These are phyloP conservation scores for Punica granatum DNA, from an alignment of 345 rosid genomes.

Conservation along the genomic window DNA sequence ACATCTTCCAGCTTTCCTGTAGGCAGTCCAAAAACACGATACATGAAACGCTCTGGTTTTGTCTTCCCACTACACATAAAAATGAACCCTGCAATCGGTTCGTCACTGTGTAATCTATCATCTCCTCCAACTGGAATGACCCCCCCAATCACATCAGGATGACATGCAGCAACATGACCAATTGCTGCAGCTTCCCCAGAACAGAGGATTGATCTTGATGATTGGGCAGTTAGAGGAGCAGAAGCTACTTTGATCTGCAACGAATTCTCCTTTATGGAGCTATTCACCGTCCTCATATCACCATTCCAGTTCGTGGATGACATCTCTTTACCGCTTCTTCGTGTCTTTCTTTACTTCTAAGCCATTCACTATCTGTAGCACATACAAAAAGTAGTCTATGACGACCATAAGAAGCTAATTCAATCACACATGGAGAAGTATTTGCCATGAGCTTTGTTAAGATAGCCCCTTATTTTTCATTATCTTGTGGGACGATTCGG, in stretches of 20 bases:
- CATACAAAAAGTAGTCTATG: neutral
- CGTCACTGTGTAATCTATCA: constrained; percentile 2
- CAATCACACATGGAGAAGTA: too few species aligned
- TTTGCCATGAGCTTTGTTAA: too few species aligned
- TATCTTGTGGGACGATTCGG: too few species aligned
- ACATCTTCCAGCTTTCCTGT: constrained; percentile 15
- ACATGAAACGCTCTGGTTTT: constrained; percentile 20
- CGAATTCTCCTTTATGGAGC: neutral
- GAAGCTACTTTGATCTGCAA: neutral
- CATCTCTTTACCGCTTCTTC: constrained; percentile 2
- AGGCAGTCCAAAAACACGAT: constrained; percentile 32
- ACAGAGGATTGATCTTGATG: neutral
- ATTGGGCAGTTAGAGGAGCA: neutral
- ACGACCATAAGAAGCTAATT: too few species aligned
- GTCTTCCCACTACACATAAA: constrained; percentile 26
- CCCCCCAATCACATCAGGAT: neutral
- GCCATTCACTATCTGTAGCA: constrained; percentile 4
- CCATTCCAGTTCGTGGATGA: neutral
- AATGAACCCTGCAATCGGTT: constrained; percentile 17
- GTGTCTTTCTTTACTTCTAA: constrained; percentile 16
- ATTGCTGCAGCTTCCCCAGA: neutral
- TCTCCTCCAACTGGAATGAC: neutral
- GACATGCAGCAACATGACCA: neutral
- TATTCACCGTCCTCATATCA: constrained; percentile 3
- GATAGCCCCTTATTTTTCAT: too few species aligned